Base-by-base conservation (phyloP, 2,329 filamentous ascomycete genomes). In the Ophiocordyceps camponoti-leonardi region DNA sequence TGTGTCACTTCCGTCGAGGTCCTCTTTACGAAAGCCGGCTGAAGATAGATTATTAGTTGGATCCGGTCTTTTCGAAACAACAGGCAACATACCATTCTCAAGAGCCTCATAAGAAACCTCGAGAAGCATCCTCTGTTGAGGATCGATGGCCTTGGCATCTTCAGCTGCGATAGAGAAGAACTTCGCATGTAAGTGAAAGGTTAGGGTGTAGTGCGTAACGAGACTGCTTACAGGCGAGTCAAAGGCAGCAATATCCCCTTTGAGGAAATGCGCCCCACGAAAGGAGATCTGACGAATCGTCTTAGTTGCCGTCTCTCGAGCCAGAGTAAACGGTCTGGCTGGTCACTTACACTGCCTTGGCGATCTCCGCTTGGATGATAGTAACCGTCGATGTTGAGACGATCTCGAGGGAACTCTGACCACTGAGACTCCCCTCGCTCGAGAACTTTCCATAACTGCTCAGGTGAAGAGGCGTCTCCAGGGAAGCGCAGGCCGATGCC, bases 401-500 rank as follows among this genome's bases (percentile, higher is more conserved):
- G 63, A 11, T 67, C 61, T 7, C 58, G 51, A 1, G 71, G 69
- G 18, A 73, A 67, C 42, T 71, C 63, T 0, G 65, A 66, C 68
- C 67, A 72, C 18, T 69, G 68, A 26, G 65, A 69, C 30, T 65
- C 58, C 16, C 61, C 65, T 1, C 58, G 50, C 6, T 58, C 55
- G 10, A 74, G 51, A 50, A 73, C 65, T n/a, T 67, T 56, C 72
- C 72, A 75, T 1, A 75, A 61, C 6, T 58, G 52, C 33, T 67
- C 61, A 0, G 68, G 61, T 3, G 61, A 62, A 2, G 55, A 63
- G 7, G 68, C 69, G n/a, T 65, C 58, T 6, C 71, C 70, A 2
- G 72, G 71, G 42, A 75, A 73, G 6, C 69, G 63, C 35, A 72
- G 65, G 10, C 66, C 67, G 47, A 75, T 59, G 16, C 72, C 72